Conservation (phyloP, 2,329 filamentous ascomycete species). For the Sphaerostilbella broomeana region DNA sequence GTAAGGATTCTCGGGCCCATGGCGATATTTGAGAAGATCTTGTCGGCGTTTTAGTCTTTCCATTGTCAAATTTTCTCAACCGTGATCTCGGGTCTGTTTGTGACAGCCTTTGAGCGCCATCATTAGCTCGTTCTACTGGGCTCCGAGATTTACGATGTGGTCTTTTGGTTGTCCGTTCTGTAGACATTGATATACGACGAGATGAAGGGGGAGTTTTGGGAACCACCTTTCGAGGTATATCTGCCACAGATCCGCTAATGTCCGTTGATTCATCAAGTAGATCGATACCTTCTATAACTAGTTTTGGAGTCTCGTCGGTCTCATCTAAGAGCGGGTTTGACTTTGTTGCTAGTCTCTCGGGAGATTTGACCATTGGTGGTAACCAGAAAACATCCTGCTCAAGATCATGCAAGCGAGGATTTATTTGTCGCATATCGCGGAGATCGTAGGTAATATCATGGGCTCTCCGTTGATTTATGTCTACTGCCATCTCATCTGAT, state of each 20-base stretch:
- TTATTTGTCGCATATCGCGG: background rate
- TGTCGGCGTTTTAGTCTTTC: background rate
- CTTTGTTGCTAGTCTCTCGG: background rate
- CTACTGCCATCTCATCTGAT: background rate
- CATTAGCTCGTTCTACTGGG: background rate
- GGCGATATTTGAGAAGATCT: background rate
- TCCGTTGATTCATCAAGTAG: background rate
- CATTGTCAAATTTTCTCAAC: background rate
- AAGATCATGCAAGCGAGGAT: background rate
- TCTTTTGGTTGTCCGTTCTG: background rate
- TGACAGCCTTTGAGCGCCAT: background rate
- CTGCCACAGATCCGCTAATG: background rate
- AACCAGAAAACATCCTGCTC: conserved; percentile 5
- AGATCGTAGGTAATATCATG: conserved; percentile 3
- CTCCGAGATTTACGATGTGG: too few relatives aligned
- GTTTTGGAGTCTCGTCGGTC: background rate
- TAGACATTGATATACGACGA: background rate
- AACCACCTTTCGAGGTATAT: background rate
- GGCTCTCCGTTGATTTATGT: background rate
- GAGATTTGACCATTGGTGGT: background rate
- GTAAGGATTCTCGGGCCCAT: background rate
- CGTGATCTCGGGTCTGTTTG: background rate
- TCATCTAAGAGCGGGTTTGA: background rate
- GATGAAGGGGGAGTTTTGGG: background rate
- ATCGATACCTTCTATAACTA: background rate